Evolutionary conservation across 2,329 filamentous ascomycete genomes (phyloP), one percentile per base, ranked within the genome.

Genomic region (Cadophora sp.): DNA sequence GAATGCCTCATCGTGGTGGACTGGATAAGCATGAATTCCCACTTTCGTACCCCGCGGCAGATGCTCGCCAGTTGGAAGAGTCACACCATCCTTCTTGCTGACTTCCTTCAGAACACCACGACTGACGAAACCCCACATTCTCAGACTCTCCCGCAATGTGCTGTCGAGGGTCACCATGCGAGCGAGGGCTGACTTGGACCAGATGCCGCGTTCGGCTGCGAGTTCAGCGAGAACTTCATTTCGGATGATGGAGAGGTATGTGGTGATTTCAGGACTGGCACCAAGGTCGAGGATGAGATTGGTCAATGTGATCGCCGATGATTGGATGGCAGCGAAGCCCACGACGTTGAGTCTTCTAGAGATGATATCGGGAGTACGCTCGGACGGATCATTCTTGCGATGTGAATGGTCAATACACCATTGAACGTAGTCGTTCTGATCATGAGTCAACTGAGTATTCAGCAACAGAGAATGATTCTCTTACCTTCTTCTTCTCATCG

Each of bases 21-120:
- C 50, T 1, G 73, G 71, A 27, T 69, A 69, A 6, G 70, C 67
- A 48, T 73, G 71, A 22, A 73, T 58, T 3, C 80, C 79, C 51
- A 82, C 76, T 67, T 79, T 80, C 12, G 77, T 77, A 26, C 80
- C 80, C 37, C 50, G 56, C 0, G 79, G 77, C 53, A 81, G 70
- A 9, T 72, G 63, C 27, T 75, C 73, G 43, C 80, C 80, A 1
- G 76, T 68, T 0, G 80, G 80, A 6, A 81, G 75, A 67, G 81
- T 79, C 59, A 86, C 83, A 19, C 86, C 86, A 73, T 85, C 66
- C 19, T 75, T 70, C 1, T 65, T 69, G 26, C 77, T 61, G 4
- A 79, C 77, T 59, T 73, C 75, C 48, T 77, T 77, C 43, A 75
- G 60, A 8, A 77, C 61, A 14, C 71, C 71, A 3, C 76, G 71